phyloP scores from a whole-genome alignment of 116 monocot species.

The Iris pallida region DNA sequence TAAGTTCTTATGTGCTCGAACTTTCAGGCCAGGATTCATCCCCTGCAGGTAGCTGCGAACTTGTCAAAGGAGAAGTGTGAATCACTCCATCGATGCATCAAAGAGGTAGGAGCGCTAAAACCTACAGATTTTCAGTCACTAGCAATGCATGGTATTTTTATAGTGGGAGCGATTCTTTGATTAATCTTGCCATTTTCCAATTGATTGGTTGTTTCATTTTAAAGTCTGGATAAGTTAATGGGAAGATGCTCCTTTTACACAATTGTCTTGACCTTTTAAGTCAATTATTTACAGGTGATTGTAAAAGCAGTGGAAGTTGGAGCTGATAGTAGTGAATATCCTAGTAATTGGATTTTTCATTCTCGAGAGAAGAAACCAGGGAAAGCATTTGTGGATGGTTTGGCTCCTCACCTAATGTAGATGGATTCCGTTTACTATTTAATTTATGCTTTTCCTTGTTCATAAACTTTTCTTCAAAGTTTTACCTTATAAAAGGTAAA shows the following conservation, averaged over 20 bases:
- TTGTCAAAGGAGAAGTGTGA: slow-evolving; percentile 69
- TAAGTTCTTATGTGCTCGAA: not conserved
- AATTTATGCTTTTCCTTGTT: no score
- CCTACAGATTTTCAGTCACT: not conserved
- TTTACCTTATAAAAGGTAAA: no score
- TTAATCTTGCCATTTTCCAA: slow-evolving; percentile 47
- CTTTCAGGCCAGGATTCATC: slow-evolving; percentile 80
- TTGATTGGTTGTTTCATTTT: slow-evolving; percentile 96
- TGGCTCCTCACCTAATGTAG: slow-evolving; percentile 22
- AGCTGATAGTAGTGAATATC: slow-evolving; percentile 82
- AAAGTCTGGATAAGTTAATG: slow-evolving; percentile 68
- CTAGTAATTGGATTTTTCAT: slow-evolving; percentile 92
- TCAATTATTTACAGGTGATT: slow-evolving; percentile 71
- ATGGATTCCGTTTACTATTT: not conserved
- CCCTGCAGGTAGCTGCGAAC: slow-evolving; percentile 65
- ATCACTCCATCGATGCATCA: slow-evolving; percentile 63
- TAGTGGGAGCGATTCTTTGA: not conserved
- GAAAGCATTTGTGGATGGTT: slow-evolving; percentile 87
- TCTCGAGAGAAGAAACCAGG: slow-evolving; percentile 90
- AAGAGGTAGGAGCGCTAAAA: slow-evolving; percentile 45
- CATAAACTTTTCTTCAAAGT: no score
- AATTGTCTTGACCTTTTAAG: slow-evolving; percentile 28
- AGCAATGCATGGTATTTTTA: not conserved
- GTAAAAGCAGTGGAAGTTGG: slow-evolving; percentile 85
- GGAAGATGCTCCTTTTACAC: slow-evolving; percentile 29